These are phyloP conservation scores for Cladosporium sp. DNA, from an alignment of 2,329 filamentous ascomycete genomes.

Conservation along the genomic window DNA sequence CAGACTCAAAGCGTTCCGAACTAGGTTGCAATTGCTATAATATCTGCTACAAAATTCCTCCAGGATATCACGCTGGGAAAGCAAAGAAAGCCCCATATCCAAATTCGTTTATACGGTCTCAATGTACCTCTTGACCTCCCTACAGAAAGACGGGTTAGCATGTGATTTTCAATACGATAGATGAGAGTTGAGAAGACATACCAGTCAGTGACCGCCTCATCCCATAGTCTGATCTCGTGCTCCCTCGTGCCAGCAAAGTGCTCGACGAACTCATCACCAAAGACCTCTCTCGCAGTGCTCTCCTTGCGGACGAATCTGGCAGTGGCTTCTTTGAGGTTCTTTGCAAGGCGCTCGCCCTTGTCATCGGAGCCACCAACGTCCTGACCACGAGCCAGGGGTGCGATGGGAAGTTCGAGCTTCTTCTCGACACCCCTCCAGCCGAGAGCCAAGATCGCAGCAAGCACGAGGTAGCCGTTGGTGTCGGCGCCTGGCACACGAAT, in stretches of 20 bases:
- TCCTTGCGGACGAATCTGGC: constrained; percentile 72
- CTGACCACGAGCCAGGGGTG: constrained; percentile 82
- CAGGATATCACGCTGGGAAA: neutral
- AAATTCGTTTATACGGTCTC: constrained; percentile 35
- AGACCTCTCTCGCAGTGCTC: constrained; percentile 88
- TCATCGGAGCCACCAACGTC: constrained; percentile 73
- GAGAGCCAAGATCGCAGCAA: constrained; percentile 81
- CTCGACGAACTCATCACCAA: constrained; percentile 94
- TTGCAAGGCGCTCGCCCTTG: constrained; percentile 75
- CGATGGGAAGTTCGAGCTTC: constrained; percentile 78
- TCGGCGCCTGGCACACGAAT: constrained; percentile 93
- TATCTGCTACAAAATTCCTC: constrained; percentile 5
- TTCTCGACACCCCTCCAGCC: constrained; percentile 92
- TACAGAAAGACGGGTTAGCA: constrained; percentile 25
- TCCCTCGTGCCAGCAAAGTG: constrained; percentile 91
- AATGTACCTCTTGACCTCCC: constrained; percentile 42
- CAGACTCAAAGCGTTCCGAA: neutral
- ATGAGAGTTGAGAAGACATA: constrained; percentile 51
- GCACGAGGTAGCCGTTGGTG: constrained; percentile 82
- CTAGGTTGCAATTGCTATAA: neutral
- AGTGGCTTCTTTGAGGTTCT: constrained; percentile 81
- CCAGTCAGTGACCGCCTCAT: constrained; percentile 97
- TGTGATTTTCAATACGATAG: neutral
- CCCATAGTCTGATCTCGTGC: constrained; percentile 87
- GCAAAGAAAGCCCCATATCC: neutral